Base-by-base conservation (phyloP, 768 basidiomycete genomes). In the Rhizopogon vesiculosus region DNA sequence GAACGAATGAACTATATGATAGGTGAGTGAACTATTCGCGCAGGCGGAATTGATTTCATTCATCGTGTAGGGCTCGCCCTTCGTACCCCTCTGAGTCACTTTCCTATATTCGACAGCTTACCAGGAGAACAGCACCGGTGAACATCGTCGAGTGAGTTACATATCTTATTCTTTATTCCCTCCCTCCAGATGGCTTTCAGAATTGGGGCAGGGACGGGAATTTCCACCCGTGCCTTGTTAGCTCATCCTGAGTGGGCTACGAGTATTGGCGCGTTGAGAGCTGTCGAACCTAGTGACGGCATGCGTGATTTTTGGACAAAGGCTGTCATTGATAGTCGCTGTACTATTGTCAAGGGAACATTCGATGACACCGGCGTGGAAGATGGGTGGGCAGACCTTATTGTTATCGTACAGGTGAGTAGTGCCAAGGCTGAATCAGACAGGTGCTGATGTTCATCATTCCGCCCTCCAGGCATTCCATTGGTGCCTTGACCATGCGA, bases 1-100 rank as follows among this genome's bases (percentile, higher is more conserved):
- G 91, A 1, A 94, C 90, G 0, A 94, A 93, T 66, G 89, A 90
- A 46, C 71, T 90, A 4, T 93, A 93, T 62, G 86, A 93, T 62
- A 76, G 80, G 87, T 86, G 50, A 52, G 73, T 13, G 13, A 10
- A 13, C 10, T 12, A 13, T 38, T 12, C 13, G 35, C 86, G 84
- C 53, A 39, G 72, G 42, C 18, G 13, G 19, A 3, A 28, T 12
- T 13, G 12, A 15, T 40, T 35, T 7, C 29, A 35, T 43, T 18
- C 13, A 5, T 50, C 49, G 18, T n/a, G 43, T 28, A 92, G 91
- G 40, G 87, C 80, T 0, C 83, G 95, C 5, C 94, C 95, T 1
- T 86, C 90, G 0, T 97, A 96, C 69, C 92, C 89, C 41, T 60
- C 78, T 1, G 69, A 71, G 42, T 83, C 85, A 1, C 66, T 95